A percentile compares a stretch with the other conserved stretches of the same genome.
Conservation (phyloP, 208 protist genomes). For the Entamoeba histolytica region DNA sequence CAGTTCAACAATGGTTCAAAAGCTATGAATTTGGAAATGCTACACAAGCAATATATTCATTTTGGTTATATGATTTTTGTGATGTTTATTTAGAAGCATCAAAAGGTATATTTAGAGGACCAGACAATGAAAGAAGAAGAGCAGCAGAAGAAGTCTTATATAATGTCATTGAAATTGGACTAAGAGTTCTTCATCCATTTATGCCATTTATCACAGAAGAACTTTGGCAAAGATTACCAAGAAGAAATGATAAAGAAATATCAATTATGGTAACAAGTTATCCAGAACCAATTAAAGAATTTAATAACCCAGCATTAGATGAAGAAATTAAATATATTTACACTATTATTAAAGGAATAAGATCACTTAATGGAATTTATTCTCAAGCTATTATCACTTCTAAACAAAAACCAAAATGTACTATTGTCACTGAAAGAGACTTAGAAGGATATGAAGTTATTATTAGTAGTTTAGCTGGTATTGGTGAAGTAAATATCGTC, state of each 20-base stretch:
- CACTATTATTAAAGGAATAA: background rate
- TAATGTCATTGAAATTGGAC: background rate
- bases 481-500: background rate
- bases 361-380: background rate
- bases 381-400: background rate
- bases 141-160: background rate
- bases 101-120: slow-evolving; percentile 10
- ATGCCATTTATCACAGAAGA: slow-evolving; percentile 98
- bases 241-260: background rate
- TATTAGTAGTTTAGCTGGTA: background rate
- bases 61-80: slow-evolving; percentile 89
- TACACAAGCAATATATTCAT: slow-evolving; percentile 67
- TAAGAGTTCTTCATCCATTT: slow-evolving; percentile 77
- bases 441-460: background rate
- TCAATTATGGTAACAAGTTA: background rate
- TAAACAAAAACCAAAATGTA: background rate
- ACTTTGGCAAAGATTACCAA: slow-evolving; percentile 75
- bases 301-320: background rate
- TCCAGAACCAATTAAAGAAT: background rate
- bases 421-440: background rate
- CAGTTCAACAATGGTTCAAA: slow-evolving; percentile 43
- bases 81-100: slow-evolving; percentile 61
- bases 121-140: background rate
- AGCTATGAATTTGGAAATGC: slow-evolving; percentile 64
- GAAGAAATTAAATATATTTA: background rate